Conservation (phyloP, 306 rosid species). For the Psophocarpus tetragonolobus region DNA sequence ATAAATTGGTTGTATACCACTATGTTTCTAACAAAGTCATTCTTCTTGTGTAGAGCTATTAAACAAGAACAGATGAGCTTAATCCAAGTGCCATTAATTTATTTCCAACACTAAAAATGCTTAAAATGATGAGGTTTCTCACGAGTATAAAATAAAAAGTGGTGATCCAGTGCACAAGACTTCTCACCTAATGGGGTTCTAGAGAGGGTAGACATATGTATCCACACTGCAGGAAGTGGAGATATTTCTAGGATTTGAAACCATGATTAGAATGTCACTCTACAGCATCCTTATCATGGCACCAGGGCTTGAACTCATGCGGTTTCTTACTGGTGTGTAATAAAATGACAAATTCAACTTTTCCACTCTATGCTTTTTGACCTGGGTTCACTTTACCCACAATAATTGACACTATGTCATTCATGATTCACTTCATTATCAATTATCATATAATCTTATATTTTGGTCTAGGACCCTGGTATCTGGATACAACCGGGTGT, state of each 20-base stretch:
- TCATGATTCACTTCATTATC: not conserved
- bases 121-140: not conserved
- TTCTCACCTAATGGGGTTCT: not conserved
- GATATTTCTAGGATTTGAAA: no score
- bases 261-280: no score
- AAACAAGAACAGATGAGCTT: not conserved
- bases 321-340: not conserved
- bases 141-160: no score
- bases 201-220: not conserved
- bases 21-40: not conserved
- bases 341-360: not conserved
- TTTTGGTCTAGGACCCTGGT: no score
- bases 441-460: not conserved
- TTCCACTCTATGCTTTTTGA: not conserved
- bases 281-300: no score
- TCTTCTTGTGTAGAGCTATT: not conserved
- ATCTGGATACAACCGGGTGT: no score
- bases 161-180: not conserved
- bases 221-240: no score
- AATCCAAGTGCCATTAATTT: not conserved
- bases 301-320: no score
- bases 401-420: not conserved
- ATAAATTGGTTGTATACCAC: not conserved
- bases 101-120: not conserved
- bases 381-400: not conserved